Base-by-base conservation (phyloP, 2,329 filamentous ascomycete species). In the Lecanosticta acicola region DNA sequence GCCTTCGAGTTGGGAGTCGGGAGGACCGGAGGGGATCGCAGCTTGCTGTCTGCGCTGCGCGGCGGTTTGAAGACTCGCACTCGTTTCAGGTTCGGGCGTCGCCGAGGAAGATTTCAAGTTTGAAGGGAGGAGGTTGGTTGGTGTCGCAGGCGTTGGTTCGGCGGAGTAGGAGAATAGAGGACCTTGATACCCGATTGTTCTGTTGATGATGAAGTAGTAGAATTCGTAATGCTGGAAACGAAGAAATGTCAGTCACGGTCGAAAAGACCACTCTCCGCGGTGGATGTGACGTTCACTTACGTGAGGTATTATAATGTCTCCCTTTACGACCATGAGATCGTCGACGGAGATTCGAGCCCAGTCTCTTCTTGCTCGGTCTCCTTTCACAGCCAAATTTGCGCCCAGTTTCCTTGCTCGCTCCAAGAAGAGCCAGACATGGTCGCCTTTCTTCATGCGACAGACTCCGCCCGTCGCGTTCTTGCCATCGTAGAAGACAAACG, bases 401-500 rank as follows among this genome's bases (percentile, higher is more conserved):
- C 89, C 91, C 1, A 95, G 83, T 65, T 95, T 96, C 51, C 91
- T 78, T 59, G 88, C 93, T 61, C 85, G 83, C 67, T 98, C 93
- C 2, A 98, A 72, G 55, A 97, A 95, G 1, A 96, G 71, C 93
- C 93, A 97, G 19, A 94, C 76, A 46, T 82, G 84, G 61, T 97
- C 93, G 8, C 93, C 91, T 68, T 98, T 98, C 67, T 89, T 94
- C 41, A 97, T 79, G 48, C 84, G 83, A 39, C 91, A 90, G 11
- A 78, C 78, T 1, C 91, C 90, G 13, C 89, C 88, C 0, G 90
- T 86, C 9, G 86, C 85, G 64, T 94, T 91, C 17, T 87, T 87
- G 13, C 93, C 93, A 57, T 97, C 91, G 69, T 96, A 97, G 64
- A 97, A 97, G 3, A 97, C 87, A 66, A 97, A 98, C 0, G 93